These are phyloP conservation scores for Brassica carinata DNA, from an alignment of 345 rosid species.

Conservation along the genomic window DNA sequence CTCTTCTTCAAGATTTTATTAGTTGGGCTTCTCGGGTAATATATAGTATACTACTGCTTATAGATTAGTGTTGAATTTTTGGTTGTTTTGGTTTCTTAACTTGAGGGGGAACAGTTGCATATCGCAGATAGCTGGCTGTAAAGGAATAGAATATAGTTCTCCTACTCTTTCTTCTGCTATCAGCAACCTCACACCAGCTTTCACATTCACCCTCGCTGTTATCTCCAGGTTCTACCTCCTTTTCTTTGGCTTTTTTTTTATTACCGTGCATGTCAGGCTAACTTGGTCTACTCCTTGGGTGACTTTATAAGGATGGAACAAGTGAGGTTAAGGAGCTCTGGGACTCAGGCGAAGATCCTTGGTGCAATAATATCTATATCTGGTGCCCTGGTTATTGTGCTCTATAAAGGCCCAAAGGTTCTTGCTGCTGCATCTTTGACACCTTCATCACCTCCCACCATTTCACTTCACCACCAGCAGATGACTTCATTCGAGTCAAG, in stretches of 20 bases:
- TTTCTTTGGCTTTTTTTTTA: background rate
- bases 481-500: slow-evolving; percentile 20
- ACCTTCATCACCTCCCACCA: background rate
- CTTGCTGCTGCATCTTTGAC: slow-evolving; percentile 1
- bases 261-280: background rate
- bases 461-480: background rate
- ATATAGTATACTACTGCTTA: background rate
- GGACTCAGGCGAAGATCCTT: slow-evolving; percentile 32
- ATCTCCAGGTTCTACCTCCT: slow-evolving; percentile 32
- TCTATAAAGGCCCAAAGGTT: slow-evolving; percentile 34
- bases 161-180: slow-evolving; percentile 39
- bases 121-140: slow-evolving; percentile 17
- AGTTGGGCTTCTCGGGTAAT: slow-evolving; percentile 36
- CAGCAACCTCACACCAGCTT: slow-evolving; percentile 37
- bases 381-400: slow-evolving; percentile 38
- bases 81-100: background rate
- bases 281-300: background rate
- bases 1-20: slow-evolving; percentile 37
- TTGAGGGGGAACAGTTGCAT: slow-evolving; percentile 25
- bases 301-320: slow-evolving; percentile 22
- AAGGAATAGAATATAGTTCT: slow-evolving; percentile 39
- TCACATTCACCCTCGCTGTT: slow-evolving; percentile 34
- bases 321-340: slow-evolving; percentile 31
- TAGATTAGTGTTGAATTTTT: background rate
- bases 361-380: slow-evolving; percentile 35